Percentiles rank a stretch among this genome's conserved stretches.
Evolutionary conservation across 495 filamentous ascomycete species (phyloP).

Genomic region (Talaromyces stipitatus): DNA sequence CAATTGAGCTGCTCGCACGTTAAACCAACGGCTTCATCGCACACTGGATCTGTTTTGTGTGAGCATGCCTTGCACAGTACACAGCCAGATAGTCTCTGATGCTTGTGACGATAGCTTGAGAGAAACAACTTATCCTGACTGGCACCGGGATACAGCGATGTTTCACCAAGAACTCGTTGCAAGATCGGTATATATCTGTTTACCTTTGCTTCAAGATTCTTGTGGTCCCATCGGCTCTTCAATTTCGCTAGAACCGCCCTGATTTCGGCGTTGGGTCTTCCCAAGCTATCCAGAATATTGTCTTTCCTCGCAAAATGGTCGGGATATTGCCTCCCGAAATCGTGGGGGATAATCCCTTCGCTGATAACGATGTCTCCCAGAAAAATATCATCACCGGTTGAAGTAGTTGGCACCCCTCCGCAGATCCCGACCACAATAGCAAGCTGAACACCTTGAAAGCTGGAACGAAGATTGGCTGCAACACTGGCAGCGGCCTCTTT

Average conservation of each 20-base stretch:
- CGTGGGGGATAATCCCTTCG: conserved; percentile 20
- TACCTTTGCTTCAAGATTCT: too few relatives aligned
- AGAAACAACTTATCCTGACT: conserved; percentile 20
- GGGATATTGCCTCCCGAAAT: conserved; percentile 17
- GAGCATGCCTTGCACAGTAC: conserved; percentile 1
- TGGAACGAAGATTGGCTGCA: conserved; percentile 17
- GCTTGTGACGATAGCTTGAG: conserved; percentile 21
- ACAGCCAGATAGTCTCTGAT: conserved; percentile 7
- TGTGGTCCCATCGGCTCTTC: conserved; percentile 6
- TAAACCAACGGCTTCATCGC: background rate
- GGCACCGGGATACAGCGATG: too few relatives aligned
- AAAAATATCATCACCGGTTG: conserved; percentile 9
- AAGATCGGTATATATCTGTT: too few relatives aligned
- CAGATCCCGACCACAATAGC: conserved; percentile 13
- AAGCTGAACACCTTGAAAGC: conserved; percentile 19
- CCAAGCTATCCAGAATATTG: conserved; percentile 12
- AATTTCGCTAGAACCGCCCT: conserved; percentile 14
- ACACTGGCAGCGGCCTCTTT: conserved; percentile 12
- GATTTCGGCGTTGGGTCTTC: conserved; percentile 18
- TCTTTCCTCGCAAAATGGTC: conserved; percentile 12
- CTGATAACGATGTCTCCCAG: conserved; percentile 36
- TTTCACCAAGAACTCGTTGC: background rate
- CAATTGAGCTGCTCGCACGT: conserved; percentile 6
- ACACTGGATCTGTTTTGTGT: background rate
- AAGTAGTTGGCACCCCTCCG: conserved; percentile 11